Evolutionary conservation across 2,329 filamentous ascomycete genomes (phyloP), one percentile per base, ranked within the genome.

Genomic region (Fusarium pseudocircinatum): DNA sequence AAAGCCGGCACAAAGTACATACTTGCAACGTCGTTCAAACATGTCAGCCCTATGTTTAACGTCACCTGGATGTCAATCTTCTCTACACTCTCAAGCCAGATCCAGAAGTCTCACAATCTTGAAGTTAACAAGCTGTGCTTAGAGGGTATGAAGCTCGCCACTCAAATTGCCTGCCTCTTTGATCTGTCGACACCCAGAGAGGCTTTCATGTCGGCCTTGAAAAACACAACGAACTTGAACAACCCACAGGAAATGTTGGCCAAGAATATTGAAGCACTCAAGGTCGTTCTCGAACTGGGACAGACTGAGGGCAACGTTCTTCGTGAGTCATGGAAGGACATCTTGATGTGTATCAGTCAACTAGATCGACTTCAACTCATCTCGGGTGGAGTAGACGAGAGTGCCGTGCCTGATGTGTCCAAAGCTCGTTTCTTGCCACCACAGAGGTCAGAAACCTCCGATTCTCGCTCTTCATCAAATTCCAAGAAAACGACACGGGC

Each of bases 61-160:
- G 95, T 97, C 30, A 97, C 95, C 0, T 99, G 96, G 96, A 99
- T 98, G 96, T 97, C 96, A 15, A 97, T 98, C 82, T 93, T 99
- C 78, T 98, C 96, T 10, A 95, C 95, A 0, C 88, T 99, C 32
- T 98, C 96, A 3, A 95, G 94, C 57, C 94, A 97, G 75, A 95
- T 96, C 81, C 96, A 98, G 77, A 95, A 97, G 79, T 93, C 94
- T 0, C 94, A 97, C 75, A 98, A 98, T 78, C 86, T 97, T 9
- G 95, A 98, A 75, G 94, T 96, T 22, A 95, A 98, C 81, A 94
- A 92, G 79, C 84, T 97, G 12, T 99, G 96, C 78, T 92, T 99
- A 78, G 96, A 99, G 79, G 96, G 96, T 7, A 94, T 98, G 87
- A 97, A 95, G 81, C 87, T 99, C 65, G 95, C 96, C 0, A 97